A percentile compares a stretch with the other conserved stretches of the same genome.
These are phyloP conservation scores for Lenwebbia sp. DNA, from an alignment of 345 rosid genomes.

Conservation along the genomic window DNA sequence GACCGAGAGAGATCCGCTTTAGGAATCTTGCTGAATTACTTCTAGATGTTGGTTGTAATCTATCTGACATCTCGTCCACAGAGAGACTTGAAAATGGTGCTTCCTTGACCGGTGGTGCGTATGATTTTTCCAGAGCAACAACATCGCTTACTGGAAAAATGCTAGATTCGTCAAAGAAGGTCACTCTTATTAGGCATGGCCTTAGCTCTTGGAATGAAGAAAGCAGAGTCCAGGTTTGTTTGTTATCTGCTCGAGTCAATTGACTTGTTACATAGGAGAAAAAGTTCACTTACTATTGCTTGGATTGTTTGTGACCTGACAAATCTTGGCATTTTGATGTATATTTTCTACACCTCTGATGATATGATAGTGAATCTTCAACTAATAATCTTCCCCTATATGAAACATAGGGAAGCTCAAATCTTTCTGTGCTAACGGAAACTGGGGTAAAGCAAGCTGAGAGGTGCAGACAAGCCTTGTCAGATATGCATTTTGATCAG, in stretches of 20 bases:
- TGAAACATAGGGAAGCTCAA: constrained; percentile 44
- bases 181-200: constrained; percentile 59
- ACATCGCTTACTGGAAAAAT: constrained; percentile 24
- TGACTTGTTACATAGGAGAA: accelerated
- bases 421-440: constrained; percentile 48
- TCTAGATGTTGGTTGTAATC: not conserved
- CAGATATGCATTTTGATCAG: constrained; percentile 28
- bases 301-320: not conserved
- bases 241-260: not conserved
- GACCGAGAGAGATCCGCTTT: not conserved
- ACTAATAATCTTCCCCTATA: not conserved
- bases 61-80: not conserved
- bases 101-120: constrained; percentile 38
- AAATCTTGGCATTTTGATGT: not conserved
- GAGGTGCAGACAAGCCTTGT: constrained; percentile 36
- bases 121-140: constrained; percentile 46
- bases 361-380: not conserved
- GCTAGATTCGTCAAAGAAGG: constrained; percentile 33
- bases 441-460: constrained; percentile 52
- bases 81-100: constrained; percentile 20
- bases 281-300: not conserved
- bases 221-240: constrained; percentile 52
- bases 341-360: not conserved
- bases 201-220: constrained; percentile 69
- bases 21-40: not conserved